Evolutionary conservation across 805 yeast species (phyloP).

Genomic region (Alloascoidea africana): DNA sequence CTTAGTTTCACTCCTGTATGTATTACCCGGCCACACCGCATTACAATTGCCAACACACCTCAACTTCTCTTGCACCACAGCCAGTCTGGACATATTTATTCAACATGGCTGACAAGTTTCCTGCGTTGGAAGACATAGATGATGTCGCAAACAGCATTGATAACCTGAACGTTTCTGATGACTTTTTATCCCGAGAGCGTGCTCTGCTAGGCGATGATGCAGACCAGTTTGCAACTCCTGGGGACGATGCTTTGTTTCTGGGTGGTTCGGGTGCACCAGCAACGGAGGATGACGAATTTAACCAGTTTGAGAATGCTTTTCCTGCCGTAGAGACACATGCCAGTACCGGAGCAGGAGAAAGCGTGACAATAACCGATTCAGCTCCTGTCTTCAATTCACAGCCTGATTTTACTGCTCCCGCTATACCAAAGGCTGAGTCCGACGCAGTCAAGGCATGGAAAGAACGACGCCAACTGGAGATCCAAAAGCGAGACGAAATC

Average conservation of each 20-base stretch:
- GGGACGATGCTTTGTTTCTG: slow-evolving; percentile 9
- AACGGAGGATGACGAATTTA: slow-evolving; percentile 6
- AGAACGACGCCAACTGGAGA: slow-evolving; percentile 64
- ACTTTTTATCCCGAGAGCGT: slow-evolving; percentile 23
- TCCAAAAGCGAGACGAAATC: slow-evolving; percentile 63
- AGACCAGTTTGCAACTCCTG: slow-evolving; percentile 17
- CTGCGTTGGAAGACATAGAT: slow-evolving; percentile 44
- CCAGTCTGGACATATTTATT: slow-evolving; percentile 3
- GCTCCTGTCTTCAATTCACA: slow-evolving; percentile 2
- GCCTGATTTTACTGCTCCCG: slow-evolving; percentile 9
- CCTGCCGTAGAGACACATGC: slow-evolving; percentile 12
- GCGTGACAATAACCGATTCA: slow-evolving; percentile 4
- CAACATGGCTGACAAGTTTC: slow-evolving; percentile 75
- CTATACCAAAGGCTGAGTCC: slow-evolving; percentile 28
- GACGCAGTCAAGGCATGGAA: slow-evolving; percentile 64
- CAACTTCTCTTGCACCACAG: not conserved
- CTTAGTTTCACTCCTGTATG: too few species aligned
- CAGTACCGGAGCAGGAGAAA: slow-evolving; percentile 3
- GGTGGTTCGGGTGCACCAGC: slow-evolving; percentile 7
- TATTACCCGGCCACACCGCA: not conserved
- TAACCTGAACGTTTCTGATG: slow-evolving; percentile 16
- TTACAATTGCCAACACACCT: slow-evolving; percentile 1
- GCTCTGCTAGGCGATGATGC: slow-evolving; percentile 27
- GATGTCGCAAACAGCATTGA: slow-evolving; percentile 17
- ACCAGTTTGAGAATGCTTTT: slow-evolving; percentile 12